Evolutionary conservation across 1,139 yeast genomes (phyloP), one percentile per base, ranked within the genome.

Genomic region (Suhomyces bolitotheri): DNA sequence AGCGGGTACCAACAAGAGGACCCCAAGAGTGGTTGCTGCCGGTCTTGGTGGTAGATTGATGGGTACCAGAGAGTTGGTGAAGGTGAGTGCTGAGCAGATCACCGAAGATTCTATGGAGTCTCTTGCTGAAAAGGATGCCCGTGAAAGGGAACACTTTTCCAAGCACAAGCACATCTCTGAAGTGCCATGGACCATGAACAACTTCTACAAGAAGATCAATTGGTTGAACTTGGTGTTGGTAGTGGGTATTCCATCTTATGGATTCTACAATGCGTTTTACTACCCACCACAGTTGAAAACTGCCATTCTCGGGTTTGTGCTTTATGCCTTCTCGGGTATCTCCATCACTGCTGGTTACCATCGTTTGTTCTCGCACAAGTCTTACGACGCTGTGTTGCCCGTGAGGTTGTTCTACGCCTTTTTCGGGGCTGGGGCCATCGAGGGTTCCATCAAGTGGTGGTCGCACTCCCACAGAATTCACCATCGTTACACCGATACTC

Each of bases 391-490:
- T 29, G 71, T 73, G 34, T 57, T 71, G 51, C 92, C 95, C 6
- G 75, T 88, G 31, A 76, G 84, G 48, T 47, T 87, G 29, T 74
- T 84, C 51, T 82, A 75, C 53, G 95, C 96, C 28, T 67, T 88
- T 30, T 84, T 85, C 49, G 98, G 98, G 40, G 94, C 96, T 29
- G 95, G 96, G 38, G 87, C 97, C 39, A 89, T 88, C 40, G 95
- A 92, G 67, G 98, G 98, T 49, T 89, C 97, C 33, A 83, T 90
- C 62, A 89, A 92, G 68, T 94, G 98, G 98, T 92, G 98, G 98
- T 82, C 94, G 36, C 96, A 92, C 61, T 84, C 94, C 38, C 98
- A 92, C 71, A 82, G 98, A 73, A 79, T 94, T 46, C 98, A 92
- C 69, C 98, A 92, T 72, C 79, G 98, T 66, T 92, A 84, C 72